Conservation (phyloP, 106 monocot genomes). For the Platanthera guangdongensis region DNA sequence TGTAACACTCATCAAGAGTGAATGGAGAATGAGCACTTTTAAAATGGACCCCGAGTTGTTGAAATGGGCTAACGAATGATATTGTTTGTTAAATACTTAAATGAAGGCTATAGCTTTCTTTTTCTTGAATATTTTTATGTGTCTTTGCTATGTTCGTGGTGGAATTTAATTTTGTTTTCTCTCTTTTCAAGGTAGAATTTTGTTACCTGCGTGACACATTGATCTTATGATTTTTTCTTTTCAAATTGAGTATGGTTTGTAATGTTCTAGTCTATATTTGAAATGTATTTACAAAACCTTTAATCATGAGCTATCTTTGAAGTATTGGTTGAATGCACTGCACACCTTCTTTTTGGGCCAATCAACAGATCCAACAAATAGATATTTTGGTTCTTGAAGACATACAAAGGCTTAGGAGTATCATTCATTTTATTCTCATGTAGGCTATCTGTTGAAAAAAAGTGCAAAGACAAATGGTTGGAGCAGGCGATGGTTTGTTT, state of each 20-base stretch:
- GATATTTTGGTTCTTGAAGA: not conserved
- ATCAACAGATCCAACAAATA: not conserved
- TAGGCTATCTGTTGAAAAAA: constrained; percentile 72
- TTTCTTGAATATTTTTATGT: not conserved
- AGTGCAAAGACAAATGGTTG: constrained; percentile 89
- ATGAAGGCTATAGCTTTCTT: not conserved
- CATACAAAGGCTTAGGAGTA: not conserved
- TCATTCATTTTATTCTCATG: constrained; percentile 4
- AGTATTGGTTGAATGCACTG: not conserved
- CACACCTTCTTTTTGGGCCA: not conserved
- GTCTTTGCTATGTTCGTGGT: too few species aligned
- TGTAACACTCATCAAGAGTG: too few species aligned
- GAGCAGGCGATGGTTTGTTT: constrained; percentile 92
- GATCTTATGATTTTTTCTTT: not conserved
- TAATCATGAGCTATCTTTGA: not conserved
- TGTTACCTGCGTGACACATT: too few species aligned
- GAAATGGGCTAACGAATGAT: too few species aligned
- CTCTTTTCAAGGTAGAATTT: too few species aligned
- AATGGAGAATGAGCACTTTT: too few species aligned
- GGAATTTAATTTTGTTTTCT: too few species aligned
- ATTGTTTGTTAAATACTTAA: not conserved
- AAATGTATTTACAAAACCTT: not conserved
- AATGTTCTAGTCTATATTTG: not conserved
- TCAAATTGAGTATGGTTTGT: not conserved
- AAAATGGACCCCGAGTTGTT: too few species aligned